Conservation (phyloP, 345 rosid genomes). For the Eucalyptus sideroxylon region DNA sequence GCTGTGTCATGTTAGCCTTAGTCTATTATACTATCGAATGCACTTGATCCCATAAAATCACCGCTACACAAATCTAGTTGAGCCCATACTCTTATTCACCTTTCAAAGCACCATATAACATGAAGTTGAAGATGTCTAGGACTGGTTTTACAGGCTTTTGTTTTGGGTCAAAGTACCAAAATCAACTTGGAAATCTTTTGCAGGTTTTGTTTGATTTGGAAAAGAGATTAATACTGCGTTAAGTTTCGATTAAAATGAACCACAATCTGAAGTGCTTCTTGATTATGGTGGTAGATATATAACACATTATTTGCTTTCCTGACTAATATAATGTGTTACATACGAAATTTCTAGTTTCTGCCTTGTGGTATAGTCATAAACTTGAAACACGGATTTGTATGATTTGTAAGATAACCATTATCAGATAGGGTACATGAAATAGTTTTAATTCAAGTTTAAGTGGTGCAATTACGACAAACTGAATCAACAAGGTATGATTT, state of each 20-base stretch:
- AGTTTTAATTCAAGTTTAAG: not conserved
- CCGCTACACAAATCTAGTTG: not conserved
- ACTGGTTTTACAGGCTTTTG: not conserved
- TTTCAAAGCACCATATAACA: not conserved
- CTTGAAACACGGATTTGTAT: not conserved
- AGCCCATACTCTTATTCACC: not conserved
- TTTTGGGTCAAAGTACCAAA: not conserved
- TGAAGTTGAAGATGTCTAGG: not conserved
- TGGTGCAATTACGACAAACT: not conserved
- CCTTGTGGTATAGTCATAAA: not conserved
- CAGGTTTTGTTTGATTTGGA: not conserved
- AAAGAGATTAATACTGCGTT: not conserved
- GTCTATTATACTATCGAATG: not conserved
- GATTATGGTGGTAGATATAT: not conserved
- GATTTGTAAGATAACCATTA: not conserved
- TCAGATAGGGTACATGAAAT: not conserved
- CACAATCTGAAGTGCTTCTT: not conserved
- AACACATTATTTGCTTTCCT: not conserved
- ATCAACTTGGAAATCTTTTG: not conserved
- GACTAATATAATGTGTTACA: not conserved
- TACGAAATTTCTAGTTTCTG: not conserved
- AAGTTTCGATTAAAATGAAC: not conserved
- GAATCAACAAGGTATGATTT: not conserved
- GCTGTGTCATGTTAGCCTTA: not conserved
- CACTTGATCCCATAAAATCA: not conserved